phyloP scores from a whole-genome alignment of 345 rosid genomes.

The Raphanus sativus region DNA sequence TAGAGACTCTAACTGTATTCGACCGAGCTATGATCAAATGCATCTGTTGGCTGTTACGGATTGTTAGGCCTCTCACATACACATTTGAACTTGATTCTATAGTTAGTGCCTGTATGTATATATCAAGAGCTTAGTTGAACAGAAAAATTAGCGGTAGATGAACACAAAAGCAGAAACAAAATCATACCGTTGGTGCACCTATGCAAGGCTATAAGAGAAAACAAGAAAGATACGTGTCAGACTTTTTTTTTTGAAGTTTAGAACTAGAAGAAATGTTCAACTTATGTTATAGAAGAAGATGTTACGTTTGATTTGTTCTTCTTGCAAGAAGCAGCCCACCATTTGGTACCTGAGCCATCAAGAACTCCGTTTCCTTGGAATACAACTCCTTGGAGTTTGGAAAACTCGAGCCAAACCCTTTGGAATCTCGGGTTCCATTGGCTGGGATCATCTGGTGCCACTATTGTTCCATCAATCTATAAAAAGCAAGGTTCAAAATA shows the following conservation, averaged over 20 bases:
- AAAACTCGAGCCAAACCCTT: slow-evolving; percentile 81
- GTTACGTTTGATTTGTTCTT: slow-evolving; percentile 56
- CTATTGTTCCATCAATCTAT: slow-evolving; percentile 88
- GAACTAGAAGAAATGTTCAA: neutral
- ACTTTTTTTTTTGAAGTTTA: neutral
- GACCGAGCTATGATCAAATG: slow-evolving; percentile 72
- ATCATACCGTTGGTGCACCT: slow-evolving; percentile 81
- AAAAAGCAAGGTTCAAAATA: neutral
- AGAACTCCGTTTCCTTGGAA: slow-evolving; percentile 91
- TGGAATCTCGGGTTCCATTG: slow-evolving; percentile 72
- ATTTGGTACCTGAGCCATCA: slow-evolving; percentile 92
- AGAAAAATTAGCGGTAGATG: slow-evolving; percentile 2
- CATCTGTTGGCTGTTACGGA: slow-evolving; percentile 96
- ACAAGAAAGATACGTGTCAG: slow-evolving; percentile 30
- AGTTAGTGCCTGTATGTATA: slow-evolving; percentile 81
- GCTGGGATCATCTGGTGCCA: slow-evolving; percentile 83
- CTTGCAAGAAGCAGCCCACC: slow-evolving; percentile 99
- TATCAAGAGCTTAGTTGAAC: slow-evolving; percentile 4
- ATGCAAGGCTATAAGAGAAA: slow-evolving; percentile 75
- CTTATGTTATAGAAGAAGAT: neutral
- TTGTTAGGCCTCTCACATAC: slow-evolving; percentile 70
- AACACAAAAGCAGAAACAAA: slow-evolving; percentile 12
- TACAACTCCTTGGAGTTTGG: slow-evolving; percentile 61
- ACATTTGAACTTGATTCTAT: slow-evolving; percentile 85
- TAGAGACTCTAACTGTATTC: slow-evolving; percentile 57